phyloP scores from a whole-genome alignment of 1,139 yeast genomes.

The Nakaseomyces uthaithaninus region DNA sequence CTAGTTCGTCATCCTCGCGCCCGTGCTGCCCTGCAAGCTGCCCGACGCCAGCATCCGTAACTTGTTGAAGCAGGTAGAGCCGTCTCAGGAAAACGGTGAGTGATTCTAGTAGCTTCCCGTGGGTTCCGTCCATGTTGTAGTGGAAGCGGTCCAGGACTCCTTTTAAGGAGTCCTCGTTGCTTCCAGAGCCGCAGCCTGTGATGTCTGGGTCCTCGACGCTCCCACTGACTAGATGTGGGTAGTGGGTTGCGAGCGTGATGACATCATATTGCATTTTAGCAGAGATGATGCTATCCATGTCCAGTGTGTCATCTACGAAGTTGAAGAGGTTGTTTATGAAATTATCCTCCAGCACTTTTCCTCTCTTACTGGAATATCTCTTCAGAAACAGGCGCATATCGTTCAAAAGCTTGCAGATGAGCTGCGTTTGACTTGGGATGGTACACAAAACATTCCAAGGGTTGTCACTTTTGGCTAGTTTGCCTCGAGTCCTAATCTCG shows the following conservation, averaged over 20 bases:
- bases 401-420: background rate
- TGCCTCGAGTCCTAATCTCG: constrained; percentile 3
- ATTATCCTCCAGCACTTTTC: background rate
- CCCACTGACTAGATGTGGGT: background rate
- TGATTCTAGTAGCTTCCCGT: background rate
- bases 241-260: background rate
- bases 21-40: too few species aligned
- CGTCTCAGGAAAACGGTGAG: background rate
- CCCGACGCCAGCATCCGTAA: too few species aligned
- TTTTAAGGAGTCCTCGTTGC: background rate
- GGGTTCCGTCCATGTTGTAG: background rate
- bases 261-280: background rate
- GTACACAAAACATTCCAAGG: background rate
- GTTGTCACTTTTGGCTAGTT: constrained; percentile 16
- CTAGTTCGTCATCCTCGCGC: background rate
- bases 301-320: background rate
- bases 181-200: background rate
- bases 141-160: background rate
- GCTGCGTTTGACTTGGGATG: background rate
- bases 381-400: background rate
- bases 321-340: background rate
- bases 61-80: background rate
- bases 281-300: background rate
- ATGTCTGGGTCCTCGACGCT: background rate
- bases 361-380: background rate